These are phyloP conservation scores for Zasmidium cellare DNA, from an alignment of 2,329 filamentous ascomycete genomes.

Conservation along the genomic window DNA sequence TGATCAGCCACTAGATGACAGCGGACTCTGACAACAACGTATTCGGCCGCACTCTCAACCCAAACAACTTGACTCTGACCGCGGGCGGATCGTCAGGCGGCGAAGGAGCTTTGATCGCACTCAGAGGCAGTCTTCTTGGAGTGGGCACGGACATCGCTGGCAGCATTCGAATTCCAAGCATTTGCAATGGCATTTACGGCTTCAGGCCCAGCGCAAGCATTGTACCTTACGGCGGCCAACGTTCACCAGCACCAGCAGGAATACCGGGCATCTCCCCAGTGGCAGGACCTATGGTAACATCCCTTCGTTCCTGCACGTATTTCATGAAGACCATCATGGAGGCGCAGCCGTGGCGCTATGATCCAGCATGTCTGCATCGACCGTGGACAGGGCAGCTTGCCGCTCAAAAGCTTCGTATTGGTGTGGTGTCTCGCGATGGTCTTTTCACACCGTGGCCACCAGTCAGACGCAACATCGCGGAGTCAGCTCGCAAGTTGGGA, in stretches of 20 bases:
- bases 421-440: constrained; percentile 23
- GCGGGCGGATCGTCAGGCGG: constrained; percentile 68
- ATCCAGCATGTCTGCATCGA: constrained; percentile 19
- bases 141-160: constrained; percentile 63
- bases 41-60: constrained; percentile 57
- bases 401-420: constrained; percentile 21
- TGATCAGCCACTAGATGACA: constrained; percentile 18
- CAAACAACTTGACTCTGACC: constrained; percentile 59
- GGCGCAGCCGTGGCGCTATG: constrained; percentile 20
- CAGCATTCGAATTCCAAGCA: constrained; percentile 77
- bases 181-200: constrained; percentile 56
- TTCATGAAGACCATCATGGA: constrained; percentile 20
- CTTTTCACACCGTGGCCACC: constrained; percentile 24
- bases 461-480: constrained; percentile 19
- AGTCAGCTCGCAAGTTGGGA: constrained; percentile 15
- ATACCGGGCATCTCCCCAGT: constrained; percentile 33
- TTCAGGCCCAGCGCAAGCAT: constrained; percentile 18
- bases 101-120: constrained; percentile 60
- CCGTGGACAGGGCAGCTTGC: constrained; percentile 17
- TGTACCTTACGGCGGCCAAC: constrained; percentile 36
- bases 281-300: constrained; percentile 26
- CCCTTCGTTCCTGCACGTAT: constrained; percentile 19
- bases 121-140: constrained; percentile 60
- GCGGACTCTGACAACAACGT: constrained; percentile 35
- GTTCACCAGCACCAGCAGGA: constrained; percentile 33